A percentile compares a stretch with the other conserved stretches of the same genome.
Evolutionary conservation across 768 basidiomycete genomes (phyloP).

Genomic region (Termitomyces sp.): DNA sequence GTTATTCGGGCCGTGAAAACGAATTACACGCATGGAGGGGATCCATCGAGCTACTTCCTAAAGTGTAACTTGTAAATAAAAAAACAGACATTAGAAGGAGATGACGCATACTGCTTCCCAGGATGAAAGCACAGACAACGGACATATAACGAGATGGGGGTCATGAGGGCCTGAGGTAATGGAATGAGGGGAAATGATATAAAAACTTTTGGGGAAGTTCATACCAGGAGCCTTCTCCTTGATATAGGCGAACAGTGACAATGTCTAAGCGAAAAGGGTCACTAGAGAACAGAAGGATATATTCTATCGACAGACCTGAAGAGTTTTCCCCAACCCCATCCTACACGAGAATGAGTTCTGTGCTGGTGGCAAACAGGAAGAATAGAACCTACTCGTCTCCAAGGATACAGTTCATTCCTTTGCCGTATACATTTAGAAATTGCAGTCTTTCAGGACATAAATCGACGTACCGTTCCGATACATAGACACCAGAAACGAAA

Average conservation of each 20-base stretch:
- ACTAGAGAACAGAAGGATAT: not conserved
- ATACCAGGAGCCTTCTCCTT: conserved; percentile 46
- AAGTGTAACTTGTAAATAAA: not conserved
- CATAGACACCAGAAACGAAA: conserved; percentile 64
- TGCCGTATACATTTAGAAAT: not conserved
- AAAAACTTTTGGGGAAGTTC: not conserved
- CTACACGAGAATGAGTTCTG: conserved; percentile 20
- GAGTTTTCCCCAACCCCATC: conserved; percentile 66
- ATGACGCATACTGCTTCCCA: conserved; percentile 44
- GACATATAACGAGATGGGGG: conserved; percentile 72
- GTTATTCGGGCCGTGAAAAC: conserved; percentile 55
- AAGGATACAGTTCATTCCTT: conserved; percentile 68
- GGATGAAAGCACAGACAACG: conserved; percentile 60
- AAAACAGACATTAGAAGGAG: not conserved
- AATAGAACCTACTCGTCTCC: conserved; percentile 55
- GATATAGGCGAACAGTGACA: conserved; percentile 66
- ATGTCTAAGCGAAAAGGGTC: conserved; percentile 30
- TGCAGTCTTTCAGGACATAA: not conserved
- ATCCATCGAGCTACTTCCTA: conserved; percentile 55
- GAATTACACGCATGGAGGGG: conserved; percentile 47
- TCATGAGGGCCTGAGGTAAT: conserved; percentile 33
- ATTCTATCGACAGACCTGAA: conserved; percentile 38
- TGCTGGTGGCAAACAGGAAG: not conserved
- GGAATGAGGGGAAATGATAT: not conserved
- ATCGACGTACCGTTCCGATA: conserved; percentile 58